A percentile compares a stretch with the other conserved stretches of the same genome.
Conservation (phyloP, 495 filamentous ascomycete species). For the Pseudevernia furfuracea region DNA sequence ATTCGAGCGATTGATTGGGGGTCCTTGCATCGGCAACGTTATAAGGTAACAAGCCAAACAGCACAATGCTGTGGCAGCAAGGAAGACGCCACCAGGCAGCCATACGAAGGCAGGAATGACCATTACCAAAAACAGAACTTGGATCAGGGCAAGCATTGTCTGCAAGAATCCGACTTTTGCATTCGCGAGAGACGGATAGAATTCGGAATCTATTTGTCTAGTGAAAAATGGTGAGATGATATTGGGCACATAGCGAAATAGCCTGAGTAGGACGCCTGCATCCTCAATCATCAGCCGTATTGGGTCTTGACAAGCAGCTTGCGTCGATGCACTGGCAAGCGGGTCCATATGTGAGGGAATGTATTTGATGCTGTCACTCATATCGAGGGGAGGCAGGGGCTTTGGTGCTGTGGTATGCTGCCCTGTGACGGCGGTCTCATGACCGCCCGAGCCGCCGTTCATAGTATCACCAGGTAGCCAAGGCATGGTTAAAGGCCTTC, state of each 20-base stretch:
- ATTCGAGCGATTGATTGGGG: slow-evolving; percentile 15
- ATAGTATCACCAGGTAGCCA: background rate
- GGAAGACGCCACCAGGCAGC: slow-evolving; percentile 22
- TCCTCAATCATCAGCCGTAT: slow-evolving; percentile 21
- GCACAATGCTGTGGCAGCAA: slow-evolving; percentile 6
- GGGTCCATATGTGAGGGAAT: slow-evolving; percentile 22
- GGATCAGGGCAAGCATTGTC: slow-evolving; percentile 18
- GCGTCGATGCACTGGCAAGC: slow-evolving; percentile 10
- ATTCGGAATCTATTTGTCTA: slow-evolving; percentile 9
- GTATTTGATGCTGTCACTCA: slow-evolving; percentile 11
- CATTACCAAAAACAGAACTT: slow-evolving; percentile 14
- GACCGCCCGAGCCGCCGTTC: background rate
- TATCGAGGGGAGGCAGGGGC: background rate
- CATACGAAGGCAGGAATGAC: slow-evolving; percentile 18
- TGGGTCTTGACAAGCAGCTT: slow-evolving; percentile 15
- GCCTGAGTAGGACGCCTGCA: slow-evolving; percentile 17
- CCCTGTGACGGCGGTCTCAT: background rate
- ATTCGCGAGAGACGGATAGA: slow-evolving; percentile 5
- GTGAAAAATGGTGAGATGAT: slow-evolving; percentile 18
- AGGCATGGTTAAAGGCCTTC: slow-evolving; percentile 7
- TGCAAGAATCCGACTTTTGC: slow-evolving; percentile 20
- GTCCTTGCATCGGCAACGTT: slow-evolving; percentile 21
- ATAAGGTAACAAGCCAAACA: slow-evolving; percentile 16
- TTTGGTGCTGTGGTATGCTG: background rate
- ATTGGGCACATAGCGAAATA: slow-evolving; percentile 21